phyloP scores from a whole-genome alignment of 1,139 yeast genomes.

The Debaryomyces psychrophilus region DNA sequence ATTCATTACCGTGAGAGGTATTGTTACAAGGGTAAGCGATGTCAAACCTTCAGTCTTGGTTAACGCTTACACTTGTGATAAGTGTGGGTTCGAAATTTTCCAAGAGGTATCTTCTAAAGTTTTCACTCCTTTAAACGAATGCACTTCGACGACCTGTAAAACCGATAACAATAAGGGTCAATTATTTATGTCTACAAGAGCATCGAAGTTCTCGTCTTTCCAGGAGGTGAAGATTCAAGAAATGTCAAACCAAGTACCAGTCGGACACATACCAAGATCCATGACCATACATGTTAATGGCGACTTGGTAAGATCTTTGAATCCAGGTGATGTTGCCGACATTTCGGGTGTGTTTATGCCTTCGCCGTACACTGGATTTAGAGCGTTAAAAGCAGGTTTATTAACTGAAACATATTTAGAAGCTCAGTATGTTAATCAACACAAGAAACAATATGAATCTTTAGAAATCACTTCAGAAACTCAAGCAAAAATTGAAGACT shows the following conservation, averaged over 20 bases:
- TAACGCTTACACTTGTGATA: constrained; percentile 95
- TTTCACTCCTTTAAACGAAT: constrained; percentile 83
- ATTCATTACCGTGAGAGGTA: constrained; percentile 88
- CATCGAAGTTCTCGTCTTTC: constrained; percentile 91
- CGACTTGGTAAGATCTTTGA: constrained; percentile 78
- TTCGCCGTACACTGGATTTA: constrained; percentile 92
- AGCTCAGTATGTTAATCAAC: constrained; percentile 83
- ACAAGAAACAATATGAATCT: constrained; percentile 82
- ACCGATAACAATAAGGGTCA: constrained; percentile 86
- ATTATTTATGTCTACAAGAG: constrained; percentile 90
- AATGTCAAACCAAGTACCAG: constrained; percentile 93
- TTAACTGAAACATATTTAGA: constrained; percentile 93
- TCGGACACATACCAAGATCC: constrained; percentile 94
- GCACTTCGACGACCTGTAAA: constrained; percentile 79
- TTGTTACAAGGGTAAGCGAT: constrained; percentile 92
- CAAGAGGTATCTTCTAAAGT: constrained; percentile 89
- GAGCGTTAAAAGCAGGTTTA: constrained; percentile 88
- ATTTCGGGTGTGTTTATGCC: constrained; percentile 92
- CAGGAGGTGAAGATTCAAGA: constrained; percentile 97
- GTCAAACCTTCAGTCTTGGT: constrained; percentile 92
- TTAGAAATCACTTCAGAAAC: constrained; percentile 61
- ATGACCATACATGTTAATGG: constrained; percentile 87
- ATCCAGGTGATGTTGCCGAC: constrained; percentile 96
- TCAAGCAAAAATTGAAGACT: constrained; percentile 54
- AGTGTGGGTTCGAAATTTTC: constrained; percentile 95